A percentile compares a stretch with the other conserved stretches of the same genome.
Conservation (phyloP, 495 filamentous ascomycete species). For the Lentithecium fluviatile region DNA sequence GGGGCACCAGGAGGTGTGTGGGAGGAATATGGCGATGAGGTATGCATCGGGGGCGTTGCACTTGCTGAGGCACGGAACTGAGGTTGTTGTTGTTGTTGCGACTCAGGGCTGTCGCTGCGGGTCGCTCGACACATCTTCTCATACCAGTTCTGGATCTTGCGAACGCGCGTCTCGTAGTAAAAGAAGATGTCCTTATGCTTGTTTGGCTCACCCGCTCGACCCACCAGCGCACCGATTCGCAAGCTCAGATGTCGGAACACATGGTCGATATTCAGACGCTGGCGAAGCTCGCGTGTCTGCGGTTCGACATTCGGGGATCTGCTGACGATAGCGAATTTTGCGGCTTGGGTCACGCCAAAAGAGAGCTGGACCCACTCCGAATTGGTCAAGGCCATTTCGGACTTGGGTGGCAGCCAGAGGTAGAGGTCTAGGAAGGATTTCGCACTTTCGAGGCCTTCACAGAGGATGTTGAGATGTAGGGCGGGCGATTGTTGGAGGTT, state of each 20-base stretch:
- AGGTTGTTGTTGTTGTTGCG: no score
- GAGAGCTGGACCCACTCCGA: conserved; percentile 26
- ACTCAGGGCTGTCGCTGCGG: conserved; percentile 10
- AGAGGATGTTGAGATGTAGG: conserved; percentile 13
- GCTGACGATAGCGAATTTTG: conserved; percentile 25
- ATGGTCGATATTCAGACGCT: conserved; percentile 23
- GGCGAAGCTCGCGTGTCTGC: conserved; percentile 22
- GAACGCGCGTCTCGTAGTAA: conserved; percentile 22
- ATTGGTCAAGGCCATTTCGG: conserved; percentile 24
- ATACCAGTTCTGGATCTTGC: conserved; percentile 30
- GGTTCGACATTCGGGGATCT: conserved; percentile 11
- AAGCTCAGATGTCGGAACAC: conserved; percentile 21
- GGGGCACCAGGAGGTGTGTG: no score
- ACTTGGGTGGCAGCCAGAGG: conserved; percentile 22
- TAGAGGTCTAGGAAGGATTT: conserved; percentile 26
- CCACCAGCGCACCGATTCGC: conserved; percentile 25
- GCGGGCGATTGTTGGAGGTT: conserved; percentile 19
- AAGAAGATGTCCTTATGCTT: conserved; percentile 26
- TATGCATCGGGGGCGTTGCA: no score
- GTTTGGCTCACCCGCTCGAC: conserved; percentile 9
- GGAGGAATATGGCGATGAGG: no score
- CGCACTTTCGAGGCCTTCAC: conserved; percentile 22
- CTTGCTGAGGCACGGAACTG: no score
- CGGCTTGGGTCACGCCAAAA: conserved; percentile 26
- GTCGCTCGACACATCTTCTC: conserved; percentile 22